phyloP scores from a whole-genome alignment of 768 basidiomycete species.

The Russula griseocarnosa region DNA sequence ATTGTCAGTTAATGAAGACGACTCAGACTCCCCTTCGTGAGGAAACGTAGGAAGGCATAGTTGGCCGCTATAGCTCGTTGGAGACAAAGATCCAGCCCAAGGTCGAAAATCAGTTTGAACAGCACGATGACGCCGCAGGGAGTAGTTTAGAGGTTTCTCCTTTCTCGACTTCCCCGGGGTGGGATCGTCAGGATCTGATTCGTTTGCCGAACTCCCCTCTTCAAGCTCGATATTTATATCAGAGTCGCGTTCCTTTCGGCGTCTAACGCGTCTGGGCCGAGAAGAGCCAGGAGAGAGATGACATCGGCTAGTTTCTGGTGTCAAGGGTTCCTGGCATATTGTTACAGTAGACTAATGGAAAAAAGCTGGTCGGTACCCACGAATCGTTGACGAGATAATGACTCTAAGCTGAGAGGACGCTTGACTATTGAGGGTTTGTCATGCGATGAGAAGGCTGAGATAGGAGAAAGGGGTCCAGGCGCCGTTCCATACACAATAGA shows the following conservation, averaged over 20 bases:
- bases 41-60: constrained; percentile 44
- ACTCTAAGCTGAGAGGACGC: constrained; percentile 26
- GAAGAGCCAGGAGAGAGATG: constrained; percentile 43
- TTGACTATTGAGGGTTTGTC: constrained; percentile 1
- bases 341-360: neutral
- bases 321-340: constrained; percentile 42
- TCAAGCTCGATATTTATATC: constrained; percentile 15
- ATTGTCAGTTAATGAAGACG: constrained; percentile 64
- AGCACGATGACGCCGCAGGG: constrained; percentile 37
- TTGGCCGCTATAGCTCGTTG: constrained; percentile 16
- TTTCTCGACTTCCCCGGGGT: constrained; percentile 8
- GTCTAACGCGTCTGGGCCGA: constrained; percentile 26
- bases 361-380: constrained; percentile 33
- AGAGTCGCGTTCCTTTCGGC: constrained; percentile 35
- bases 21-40: constrained; percentile 65
- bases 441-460: constrained; percentile 22
- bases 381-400: constrained; percentile 29
- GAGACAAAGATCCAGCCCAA: constrained; percentile 33
- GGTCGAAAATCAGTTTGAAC: constrained; percentile 58
- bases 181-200: constrained; percentile 8
- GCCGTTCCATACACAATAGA: constrained; percentile 21
- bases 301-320: constrained; percentile 43
- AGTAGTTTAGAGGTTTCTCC: neutral
- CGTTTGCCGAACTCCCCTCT: constrained; percentile 3
- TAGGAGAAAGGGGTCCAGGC: constrained; percentile 26